Conservation (phyloP, 371 early-diverging fungal genomes). For the Mortierella sp. region DNA sequence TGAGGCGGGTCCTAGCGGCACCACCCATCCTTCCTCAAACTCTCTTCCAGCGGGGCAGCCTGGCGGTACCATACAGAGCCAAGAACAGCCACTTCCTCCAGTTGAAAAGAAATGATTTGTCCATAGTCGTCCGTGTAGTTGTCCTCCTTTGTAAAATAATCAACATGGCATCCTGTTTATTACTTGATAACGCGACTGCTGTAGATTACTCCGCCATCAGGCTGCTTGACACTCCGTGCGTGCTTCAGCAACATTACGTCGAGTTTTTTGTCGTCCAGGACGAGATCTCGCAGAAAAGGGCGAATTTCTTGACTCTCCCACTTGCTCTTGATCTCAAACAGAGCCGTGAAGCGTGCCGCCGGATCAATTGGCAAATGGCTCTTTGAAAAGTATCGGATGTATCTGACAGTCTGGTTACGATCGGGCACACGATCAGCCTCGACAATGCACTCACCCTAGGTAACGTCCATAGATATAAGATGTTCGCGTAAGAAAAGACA, state of each 20-base stretch:
- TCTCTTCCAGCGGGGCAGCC: too few relatives aligned
- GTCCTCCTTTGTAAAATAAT: too few relatives aligned
- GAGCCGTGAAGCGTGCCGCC: constrained; percentile 59
- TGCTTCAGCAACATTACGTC: constrained; percentile 63
- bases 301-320: constrained; percentile 65
- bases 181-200: constrained; percentile 49
- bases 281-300: constrained; percentile 63
- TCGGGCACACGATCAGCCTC: constrained; percentile 33
- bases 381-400: constrained; percentile 62
- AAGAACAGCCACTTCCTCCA: too few relatives aligned
- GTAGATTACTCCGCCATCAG: constrained; percentile 41
- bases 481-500: neutral
- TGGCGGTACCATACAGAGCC: too few relatives aligned
- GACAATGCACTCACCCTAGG: constrained; percentile 35
- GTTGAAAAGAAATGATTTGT: too few relatives aligned
- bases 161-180: neutral
- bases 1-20: constrained; percentile 5
- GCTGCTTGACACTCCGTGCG: constrained; percentile 46
- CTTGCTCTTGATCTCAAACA: constrained; percentile 61
- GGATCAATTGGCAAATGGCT: constrained; percentile 62
- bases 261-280: constrained; percentile 60
- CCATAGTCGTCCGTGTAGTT: too few relatives aligned
- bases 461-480: constrained; percentile 2
- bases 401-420: constrained; percentile 29
- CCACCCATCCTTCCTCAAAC: neutral